Percentiles rank a stretch among this genome's conserved stretches.
Evolutionary conservation across 371 early-diverging fungal species (phyloP).

Genomic region (Saksenaea oblongispora): DNA sequence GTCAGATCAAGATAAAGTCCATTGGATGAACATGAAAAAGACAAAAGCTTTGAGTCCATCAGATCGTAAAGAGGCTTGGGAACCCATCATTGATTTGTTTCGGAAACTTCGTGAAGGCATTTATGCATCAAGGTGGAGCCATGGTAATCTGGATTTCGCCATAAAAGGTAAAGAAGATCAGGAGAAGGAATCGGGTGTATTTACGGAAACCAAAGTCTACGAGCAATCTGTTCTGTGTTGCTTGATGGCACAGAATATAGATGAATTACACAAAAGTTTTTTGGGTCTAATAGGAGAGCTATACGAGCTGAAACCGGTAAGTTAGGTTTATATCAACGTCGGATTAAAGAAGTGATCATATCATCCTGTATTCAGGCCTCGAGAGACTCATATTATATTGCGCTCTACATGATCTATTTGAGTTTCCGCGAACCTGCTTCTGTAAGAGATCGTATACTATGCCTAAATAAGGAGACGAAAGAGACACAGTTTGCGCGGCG

Average conservation of each 20-base stretch:
- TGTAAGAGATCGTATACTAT: background rate
- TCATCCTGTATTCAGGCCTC: background rate
- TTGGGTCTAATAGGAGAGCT: background rate
- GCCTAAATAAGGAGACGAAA: background rate
- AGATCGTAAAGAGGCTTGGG: background rate
- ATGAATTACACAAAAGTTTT: background rate
- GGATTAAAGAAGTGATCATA: background rate
- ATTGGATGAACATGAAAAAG: background rate
- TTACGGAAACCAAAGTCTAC: background rate
- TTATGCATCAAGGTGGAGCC: background rate
- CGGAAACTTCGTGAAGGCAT: constrained; percentile 9
- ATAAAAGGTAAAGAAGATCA: background rate
- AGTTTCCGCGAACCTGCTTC: background rate
- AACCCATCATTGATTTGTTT: background rate
- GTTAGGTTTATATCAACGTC: background rate
- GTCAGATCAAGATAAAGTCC: background rate
- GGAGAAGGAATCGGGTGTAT: background rate
- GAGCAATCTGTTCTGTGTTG: background rate
- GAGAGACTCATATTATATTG: background rate
- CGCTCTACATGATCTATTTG: background rate
- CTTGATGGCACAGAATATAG: background rate
- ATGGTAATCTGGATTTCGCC: background rate
- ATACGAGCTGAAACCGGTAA: background rate
- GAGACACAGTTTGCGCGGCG: background rate
- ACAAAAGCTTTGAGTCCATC: background rate